A percentile compares a stretch with the other conserved stretches of the same genome.
phyloP scores from a whole-genome alignment of 305 asterid species.

The Andrographis paniculata region DNA sequence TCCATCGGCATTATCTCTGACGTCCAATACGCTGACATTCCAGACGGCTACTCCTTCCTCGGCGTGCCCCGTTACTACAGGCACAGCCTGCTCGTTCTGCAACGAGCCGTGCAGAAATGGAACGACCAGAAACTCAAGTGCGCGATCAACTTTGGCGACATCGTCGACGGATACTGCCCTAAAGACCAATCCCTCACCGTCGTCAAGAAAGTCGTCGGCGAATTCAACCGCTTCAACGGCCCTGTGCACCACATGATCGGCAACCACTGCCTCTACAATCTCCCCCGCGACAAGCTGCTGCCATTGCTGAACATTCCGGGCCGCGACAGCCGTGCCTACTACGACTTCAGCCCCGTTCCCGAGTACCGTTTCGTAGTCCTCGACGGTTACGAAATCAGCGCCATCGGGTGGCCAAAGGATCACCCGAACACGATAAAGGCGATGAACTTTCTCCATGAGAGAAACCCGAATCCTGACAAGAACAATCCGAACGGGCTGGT shows the following conservation, averaged over 20 bases:
- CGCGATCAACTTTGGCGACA: constrained; percentile 68
- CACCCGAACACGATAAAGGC: constrained; percentile 54
- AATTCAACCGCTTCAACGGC: constrained; percentile 41
- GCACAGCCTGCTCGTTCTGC: constrained; percentile 62
- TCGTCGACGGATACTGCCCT: constrained; percentile 73
- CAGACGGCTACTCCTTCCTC: constrained; percentile 70
- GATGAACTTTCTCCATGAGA: constrained; percentile 41
- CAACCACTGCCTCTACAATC: constrained; percentile 84
- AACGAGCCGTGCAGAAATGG: constrained; percentile 66
- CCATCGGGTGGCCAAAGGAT: constrained; percentile 75
- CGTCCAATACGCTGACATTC: constrained; percentile 87
- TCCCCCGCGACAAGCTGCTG: constrained; percentile 65
- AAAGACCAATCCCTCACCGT: constrained; percentile 53
- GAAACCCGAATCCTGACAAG: constrained; percentile 68
- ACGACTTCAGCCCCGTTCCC: constrained; percentile 66
- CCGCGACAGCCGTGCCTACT: constrained; percentile 41
- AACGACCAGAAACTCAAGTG: constrained; percentile 41
- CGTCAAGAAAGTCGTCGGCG: constrained; percentile 34
- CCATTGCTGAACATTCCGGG: constrained; percentile 48
- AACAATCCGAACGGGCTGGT: constrained; percentile 72
- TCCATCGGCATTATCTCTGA: constrained; percentile 84
- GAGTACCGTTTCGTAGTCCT: constrained; percentile 66
- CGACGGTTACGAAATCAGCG: constrained; percentile 79
- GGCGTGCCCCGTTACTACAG: constrained; percentile 83
- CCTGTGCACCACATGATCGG: constrained; percentile 84